phyloP scores from a whole-genome alignment of 257 asterid species.

The Solanum megistacrolobum region DNA sequence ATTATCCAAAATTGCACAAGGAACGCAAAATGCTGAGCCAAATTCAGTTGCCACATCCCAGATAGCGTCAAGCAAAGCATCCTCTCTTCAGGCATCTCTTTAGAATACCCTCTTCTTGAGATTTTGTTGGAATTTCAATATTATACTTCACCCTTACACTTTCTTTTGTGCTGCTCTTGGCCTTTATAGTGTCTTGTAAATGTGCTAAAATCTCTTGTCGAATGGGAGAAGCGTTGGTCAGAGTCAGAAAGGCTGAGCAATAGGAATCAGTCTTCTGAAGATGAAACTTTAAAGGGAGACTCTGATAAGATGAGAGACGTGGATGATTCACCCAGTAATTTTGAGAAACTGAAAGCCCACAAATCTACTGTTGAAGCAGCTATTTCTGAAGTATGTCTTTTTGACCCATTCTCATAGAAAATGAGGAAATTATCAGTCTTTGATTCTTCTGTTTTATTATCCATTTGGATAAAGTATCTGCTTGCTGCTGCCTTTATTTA shows the following conservation, averaged over 20 bases:
- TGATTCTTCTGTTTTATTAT: conserved; percentile 6
- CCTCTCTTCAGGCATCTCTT: conserved; percentile 77
- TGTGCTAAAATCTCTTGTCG: conserved; percentile 75
- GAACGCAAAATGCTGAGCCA: conserved; percentile 70
- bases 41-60: conserved; percentile 74
- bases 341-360: conserved; percentile 95
- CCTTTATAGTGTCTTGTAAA: conserved; percentile 69
- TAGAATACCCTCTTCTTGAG: conserved; percentile 2
- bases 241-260: conserved; percentile 46
- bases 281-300: conserved; percentile 43
- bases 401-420: conserved; percentile 1
- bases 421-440: conserved; percentile 7
- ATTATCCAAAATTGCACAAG: conserved; percentile 88
- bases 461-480: conserved; percentile 2
- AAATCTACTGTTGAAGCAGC: conserved; percentile 92
- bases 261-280: conserved; percentile 36
- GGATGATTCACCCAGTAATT: conserved; percentile 72
- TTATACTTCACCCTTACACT: conserved; percentile 1
- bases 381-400: conserved; percentile 69
- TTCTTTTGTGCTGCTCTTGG: conserved; percentile 3
- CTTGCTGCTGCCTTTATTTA: background rate
- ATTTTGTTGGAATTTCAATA: background rate
- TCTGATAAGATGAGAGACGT: conserved; percentile 41
- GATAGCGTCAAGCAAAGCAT: conserved; percentile 69
- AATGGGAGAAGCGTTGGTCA: conserved; percentile 77